Base-by-base conservation (phyloP, 176 grass and related monocot genomes). In the Thinopyrum elongatum region DNA sequence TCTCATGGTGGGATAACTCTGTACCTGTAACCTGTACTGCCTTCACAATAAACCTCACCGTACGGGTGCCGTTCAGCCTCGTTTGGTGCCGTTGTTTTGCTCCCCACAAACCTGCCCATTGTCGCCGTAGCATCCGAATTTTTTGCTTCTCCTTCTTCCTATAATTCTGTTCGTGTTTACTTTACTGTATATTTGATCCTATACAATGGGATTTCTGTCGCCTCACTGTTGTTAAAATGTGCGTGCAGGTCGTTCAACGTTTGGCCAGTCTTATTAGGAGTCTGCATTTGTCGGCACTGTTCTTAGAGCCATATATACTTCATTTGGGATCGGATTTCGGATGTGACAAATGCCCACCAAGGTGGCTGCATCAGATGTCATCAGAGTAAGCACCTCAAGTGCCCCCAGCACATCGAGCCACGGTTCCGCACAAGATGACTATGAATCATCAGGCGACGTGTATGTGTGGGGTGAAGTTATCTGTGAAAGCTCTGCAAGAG, bases 341-440 rank as follows among this genome's bases (percentile, higher is more conserved):
- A 98, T 95, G 94, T 87, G 79, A 95, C 69, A 92, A 90, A 70
- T 99, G 97, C 86, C 91, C 74, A 79, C 83, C 33, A 99, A 99
- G 87, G 92, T 78, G 74, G 73, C 77, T 36, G 90, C 94, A 72
- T 94, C 90, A 73, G 97, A 99, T 39, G 88, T 90, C 89, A 92
- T 96, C 65, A 94, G 97, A 87, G 92, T 99, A 55, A 99, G 97
- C 87, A 90, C 92, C 17, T 99, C 97, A 78, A 99, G 97, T 63
- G 92, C 94, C 22, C 97, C 94, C 23, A 99, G 97, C 72, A 96
- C 97, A 73, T 99, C 97, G 6, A 99, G 97, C 67, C 97, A 99
- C 82, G 93, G 96, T 65, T 98, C 96, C 70, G 90, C 90, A 29
- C 96, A 98, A 61, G 97, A 99, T 82, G 97, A 99, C 65, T 99